phyloP scores from a whole-genome alignment of 257 asterid genomes.

The Fraxinus anomala region DNA sequence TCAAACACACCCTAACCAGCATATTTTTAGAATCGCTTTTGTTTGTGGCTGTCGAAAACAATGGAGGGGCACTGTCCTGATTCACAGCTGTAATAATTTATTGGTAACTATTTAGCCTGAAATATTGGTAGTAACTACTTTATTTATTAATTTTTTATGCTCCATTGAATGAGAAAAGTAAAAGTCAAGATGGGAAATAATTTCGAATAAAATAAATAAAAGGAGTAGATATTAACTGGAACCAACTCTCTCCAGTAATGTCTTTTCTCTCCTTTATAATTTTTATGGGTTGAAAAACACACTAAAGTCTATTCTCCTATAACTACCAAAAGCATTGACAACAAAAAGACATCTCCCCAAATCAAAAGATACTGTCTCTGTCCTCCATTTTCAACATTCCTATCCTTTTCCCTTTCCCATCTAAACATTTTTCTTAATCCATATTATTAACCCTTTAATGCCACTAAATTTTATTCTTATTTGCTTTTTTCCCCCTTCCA shows the following conservation, averaged over 20 bases:
- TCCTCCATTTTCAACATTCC: slow-evolving; percentile 48
- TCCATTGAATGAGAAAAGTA: too few relatives aligned
- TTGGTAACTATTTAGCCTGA: too few relatives aligned
- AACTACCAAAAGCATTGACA: slow-evolving; percentile 43
- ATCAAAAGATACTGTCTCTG: slow-evolving; percentile 58
- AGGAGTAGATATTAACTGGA: too few relatives aligned
- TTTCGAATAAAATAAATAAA: too few relatives aligned
- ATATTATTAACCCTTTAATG: slow-evolving; percentile 9
- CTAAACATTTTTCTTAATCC: background rate
- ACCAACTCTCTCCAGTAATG: too few relatives aligned
- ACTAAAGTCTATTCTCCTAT: slow-evolving; percentile 37
- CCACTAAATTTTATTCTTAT: background rate
- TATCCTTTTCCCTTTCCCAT: background rate
- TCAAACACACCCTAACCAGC: slow-evolving; percentile 43
- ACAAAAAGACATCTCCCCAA: slow-evolving; percentile 37
- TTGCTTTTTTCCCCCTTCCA: background rate
- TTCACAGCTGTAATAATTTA: too few relatives aligned
- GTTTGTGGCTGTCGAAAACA: slow-evolving; percentile 85
- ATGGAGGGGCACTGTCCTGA: slow-evolving; percentile 15
- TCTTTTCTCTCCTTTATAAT: too few relatives aligned
- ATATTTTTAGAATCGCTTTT: slow-evolving; percentile 82
- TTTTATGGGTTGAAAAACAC: slow-evolving; percentile 35
- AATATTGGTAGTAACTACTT: too few relatives aligned
- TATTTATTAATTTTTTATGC: too few relatives aligned
- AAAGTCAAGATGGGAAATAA: too few relatives aligned